Base-by-base conservation (phyloP, 106 monocot genomes). In the Phalaenopsis aphrodite region DNA sequence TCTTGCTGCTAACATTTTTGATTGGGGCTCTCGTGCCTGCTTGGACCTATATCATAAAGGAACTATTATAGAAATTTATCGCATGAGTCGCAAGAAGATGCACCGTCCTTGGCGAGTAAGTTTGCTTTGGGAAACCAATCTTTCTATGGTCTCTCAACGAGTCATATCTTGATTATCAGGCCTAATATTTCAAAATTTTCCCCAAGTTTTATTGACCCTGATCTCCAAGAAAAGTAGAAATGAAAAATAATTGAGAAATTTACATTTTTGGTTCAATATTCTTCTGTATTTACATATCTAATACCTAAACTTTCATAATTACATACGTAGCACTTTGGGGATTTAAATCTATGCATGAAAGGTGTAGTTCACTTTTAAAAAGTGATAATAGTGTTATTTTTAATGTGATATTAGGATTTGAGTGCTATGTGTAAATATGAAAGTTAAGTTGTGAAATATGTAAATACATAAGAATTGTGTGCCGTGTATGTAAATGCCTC, bases 1-100 rank as follows among this genome's bases (percentile, higher is more conserved):
- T 82, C 93, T 99, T 77, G 99, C 95, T 87, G 95, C 95, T 78
- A 95, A 95, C 83, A 99, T 99, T 55, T 99, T 99, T 78, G 99
- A 99, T 85, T 99, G 99, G 99, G 99, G 99, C 52, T 99, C 99
- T 65, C 95, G 99, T 84, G 99, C 99, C 77, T 99, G 99, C 83
- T 93, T 99, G 8, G 95, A 99, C 39, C 87, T 99, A 37, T 99
- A 99, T 81, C 99, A 93, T 78, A 91, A 95, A 66, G 95, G 99
- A 82, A 95, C 95, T 24, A 99, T 99, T 69, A 95, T 99, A 75
- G 99, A 99, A 83, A 99, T 99, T 80, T 99, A 99, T 80, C 88
- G 93, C 65, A 99, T 95, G 94, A 99, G 99, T 82, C 99, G 95
- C 64, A 93, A 99, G 76, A 99, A 99, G 86, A 99, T 95, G 99